Evolutionary conservation across 176 grass and related monocot species (phyloP).

Genomic region (Tillandsia fasciculata): DNA sequence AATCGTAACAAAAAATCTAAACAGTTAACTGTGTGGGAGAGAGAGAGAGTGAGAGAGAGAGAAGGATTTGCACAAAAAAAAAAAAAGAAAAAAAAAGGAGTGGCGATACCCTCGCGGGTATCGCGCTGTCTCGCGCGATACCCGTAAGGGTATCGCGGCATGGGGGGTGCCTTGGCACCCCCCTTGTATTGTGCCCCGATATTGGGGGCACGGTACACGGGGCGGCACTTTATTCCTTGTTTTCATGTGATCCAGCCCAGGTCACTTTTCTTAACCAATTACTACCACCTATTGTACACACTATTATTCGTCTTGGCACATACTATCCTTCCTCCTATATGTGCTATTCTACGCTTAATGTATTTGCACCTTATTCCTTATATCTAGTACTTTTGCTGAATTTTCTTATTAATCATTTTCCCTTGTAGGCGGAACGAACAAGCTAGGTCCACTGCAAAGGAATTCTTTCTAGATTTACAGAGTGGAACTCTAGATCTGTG

Average conservation of each 20-base stretch:
- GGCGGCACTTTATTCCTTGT: too few relatives aligned
- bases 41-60: too few relatives aligned
- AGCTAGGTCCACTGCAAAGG: slow-evolving; percentile 44
- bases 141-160: too few relatives aligned
- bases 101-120: too few relatives aligned
- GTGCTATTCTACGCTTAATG: neutral
- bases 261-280: neutral
- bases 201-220: too few relatives aligned
- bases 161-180: too few relatives aligned
- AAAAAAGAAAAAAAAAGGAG: too few relatives aligned
- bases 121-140: too few relatives aligned
- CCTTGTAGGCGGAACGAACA: slow-evolving; percentile 38
- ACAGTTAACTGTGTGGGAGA: too few relatives aligned
- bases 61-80: too few relatives aligned
- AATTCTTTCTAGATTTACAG: slow-evolving; percentile 91
- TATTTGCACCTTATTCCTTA: neutral
- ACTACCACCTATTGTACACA: neutral
- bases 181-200: too few relatives aligned
- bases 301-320: neutral
- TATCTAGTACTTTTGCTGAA: neutral
- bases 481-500: slow-evolving; percentile 89
- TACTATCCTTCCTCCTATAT: neutral
- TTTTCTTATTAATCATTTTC: neutral
- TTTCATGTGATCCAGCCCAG: neutral
- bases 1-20: too few relatives aligned